Evolutionary conservation across 2,329 filamentous ascomycete species (phyloP).

Genomic region (Bipolaris zeicola): DNA sequence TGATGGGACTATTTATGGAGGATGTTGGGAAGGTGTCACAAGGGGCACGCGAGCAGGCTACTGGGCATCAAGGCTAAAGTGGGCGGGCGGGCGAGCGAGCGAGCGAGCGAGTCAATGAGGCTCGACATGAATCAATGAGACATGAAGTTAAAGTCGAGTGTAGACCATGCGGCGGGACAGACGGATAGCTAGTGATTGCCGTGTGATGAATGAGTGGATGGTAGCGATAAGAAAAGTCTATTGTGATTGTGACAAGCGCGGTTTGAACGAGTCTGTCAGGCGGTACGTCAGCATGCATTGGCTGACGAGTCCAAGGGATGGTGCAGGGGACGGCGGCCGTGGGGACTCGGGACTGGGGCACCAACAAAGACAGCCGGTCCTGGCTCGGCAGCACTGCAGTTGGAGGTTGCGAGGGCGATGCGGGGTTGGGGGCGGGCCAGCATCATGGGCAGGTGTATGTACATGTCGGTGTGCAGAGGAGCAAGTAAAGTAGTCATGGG

Average conservation of each 20-base stretch:
- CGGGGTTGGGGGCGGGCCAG: constrained; percentile 1
- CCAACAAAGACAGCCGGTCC: constrained; percentile 20
- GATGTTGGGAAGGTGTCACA: neutral
- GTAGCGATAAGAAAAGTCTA: neutral
- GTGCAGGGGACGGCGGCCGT: constrained; percentile 4
- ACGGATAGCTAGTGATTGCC: too few species aligned
- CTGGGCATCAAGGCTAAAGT: neutral
- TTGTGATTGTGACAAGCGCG: neutral
- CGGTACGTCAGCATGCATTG: constrained; percentile 23
- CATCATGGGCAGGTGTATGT: neutral
- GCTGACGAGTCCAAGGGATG: constrained; percentile 6
- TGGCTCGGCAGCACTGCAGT: neutral
- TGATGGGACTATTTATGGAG: too few species aligned
- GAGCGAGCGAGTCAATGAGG: neutral
- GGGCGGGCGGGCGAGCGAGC: too few species aligned
- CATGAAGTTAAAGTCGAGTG: neutral
- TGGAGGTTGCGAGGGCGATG: neutral
- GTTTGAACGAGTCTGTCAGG: neutral
- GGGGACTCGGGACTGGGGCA: constrained; percentile 11
- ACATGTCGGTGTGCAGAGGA: neutral
- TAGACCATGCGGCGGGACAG: too few species aligned
- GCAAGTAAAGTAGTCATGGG: neutral
- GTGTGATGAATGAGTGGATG: neutral
- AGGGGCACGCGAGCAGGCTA: constrained; percentile 4
- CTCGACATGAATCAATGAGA: neutral